Conservation (phyloP, 768 basidiomycete genomes). For the Cystofilobasidium ferigula region DNA sequence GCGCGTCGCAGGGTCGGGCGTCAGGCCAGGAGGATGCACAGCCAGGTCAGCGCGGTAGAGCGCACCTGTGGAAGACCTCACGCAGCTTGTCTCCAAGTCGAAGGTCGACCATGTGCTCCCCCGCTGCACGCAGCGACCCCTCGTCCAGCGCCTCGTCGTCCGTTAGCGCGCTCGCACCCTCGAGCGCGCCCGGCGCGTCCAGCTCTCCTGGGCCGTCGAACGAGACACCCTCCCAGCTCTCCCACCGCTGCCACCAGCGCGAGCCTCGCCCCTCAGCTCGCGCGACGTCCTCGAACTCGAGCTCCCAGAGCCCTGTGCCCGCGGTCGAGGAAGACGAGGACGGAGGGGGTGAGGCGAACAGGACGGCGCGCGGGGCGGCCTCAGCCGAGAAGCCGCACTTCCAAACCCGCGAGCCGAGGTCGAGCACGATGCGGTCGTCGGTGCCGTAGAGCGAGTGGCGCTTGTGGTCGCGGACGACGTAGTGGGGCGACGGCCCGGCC, state of each 20-base stretch:
- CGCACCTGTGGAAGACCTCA: conserved; percentile 72
- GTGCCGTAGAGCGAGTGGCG: conserved; percentile 92
- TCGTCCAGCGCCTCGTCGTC: conserved; percentile 33
- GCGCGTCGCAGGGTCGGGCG: neutral
- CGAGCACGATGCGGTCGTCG: conserved; percentile 88
- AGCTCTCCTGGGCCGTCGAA: too few species aligned
- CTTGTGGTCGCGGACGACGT: conserved; percentile 29
- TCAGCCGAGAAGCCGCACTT: conserved; percentile 98
- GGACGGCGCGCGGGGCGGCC: conserved; percentile 77
- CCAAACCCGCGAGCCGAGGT: conserved; percentile 88
- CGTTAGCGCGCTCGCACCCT: conserved; percentile 20
- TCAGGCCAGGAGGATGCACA: neutral
- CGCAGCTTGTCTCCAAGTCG: conserved; percentile 61
- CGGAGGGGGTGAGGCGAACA: conserved; percentile 35
- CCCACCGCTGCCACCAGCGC: neutral
- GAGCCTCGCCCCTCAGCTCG: neutral
- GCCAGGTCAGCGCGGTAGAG: too few species aligned
- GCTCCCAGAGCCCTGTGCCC: conserved; percentile 10
- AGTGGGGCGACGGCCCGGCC: conserved; percentile 7
- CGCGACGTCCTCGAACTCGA: conserved; percentile 19
- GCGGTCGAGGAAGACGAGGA: neutral
- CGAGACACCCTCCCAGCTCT: conserved; percentile 35
- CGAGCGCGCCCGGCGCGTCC: conserved; percentile 39
- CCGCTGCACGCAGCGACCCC: conserved; percentile 39
- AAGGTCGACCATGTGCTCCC: conserved; percentile 58